A percentile compares a stretch with the other conserved stretches of the same genome.
phyloP scores from a whole-genome alignment of 2,329 filamentous ascomycete species.

The Epichloe baconii region DNA sequence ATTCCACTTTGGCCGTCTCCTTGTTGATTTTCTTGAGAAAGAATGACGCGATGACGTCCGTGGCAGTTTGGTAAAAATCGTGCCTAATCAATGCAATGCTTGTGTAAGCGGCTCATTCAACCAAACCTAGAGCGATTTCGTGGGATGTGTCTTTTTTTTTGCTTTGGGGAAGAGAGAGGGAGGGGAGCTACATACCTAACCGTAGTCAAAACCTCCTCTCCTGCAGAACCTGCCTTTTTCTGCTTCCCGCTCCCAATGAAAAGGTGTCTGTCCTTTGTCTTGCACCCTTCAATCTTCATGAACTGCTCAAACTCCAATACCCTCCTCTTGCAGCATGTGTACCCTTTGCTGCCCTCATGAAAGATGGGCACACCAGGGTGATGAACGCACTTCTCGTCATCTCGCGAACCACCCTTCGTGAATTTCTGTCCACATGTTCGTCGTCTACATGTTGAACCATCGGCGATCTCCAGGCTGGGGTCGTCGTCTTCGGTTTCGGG shows the following conservation, averaged over 20 bases:
- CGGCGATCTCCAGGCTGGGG: slow-evolving; percentile 55
- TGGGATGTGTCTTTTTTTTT: not conserved
- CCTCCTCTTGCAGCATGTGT: slow-evolving; percentile 88
- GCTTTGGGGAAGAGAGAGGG: not conserved
- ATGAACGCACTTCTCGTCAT: slow-evolving; percentile 68
- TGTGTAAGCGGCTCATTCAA: not conserved
- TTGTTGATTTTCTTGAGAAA: slow-evolving; percentile 97
- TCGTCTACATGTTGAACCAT: slow-evolving; percentile 64
- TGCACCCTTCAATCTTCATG: slow-evolving; percentile 87
- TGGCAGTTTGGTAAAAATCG: slow-evolving; percentile 90
- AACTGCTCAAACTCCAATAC: slow-evolving; percentile 98
- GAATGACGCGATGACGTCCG: slow-evolving; percentile 75
- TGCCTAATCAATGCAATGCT: slow-evolving; percentile 24
- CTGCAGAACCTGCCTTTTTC: slow-evolving; percentile 30
- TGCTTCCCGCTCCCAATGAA: slow-evolving; percentile 72
- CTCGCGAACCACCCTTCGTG: slow-evolving; percentile 43
- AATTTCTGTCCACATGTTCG: slow-evolving; percentile 60
- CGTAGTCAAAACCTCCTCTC: slow-evolving; percentile 64
- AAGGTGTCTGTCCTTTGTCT: slow-evolving; percentile 66
- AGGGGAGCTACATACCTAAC: slow-evolving; percentile 46
- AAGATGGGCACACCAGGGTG: slow-evolving; percentile 89
- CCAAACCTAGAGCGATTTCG: not conserved
- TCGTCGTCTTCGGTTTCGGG: slow-evolving; percentile 85
- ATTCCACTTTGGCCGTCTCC: slow-evolving; percentile 57
- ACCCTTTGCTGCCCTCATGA: slow-evolving; percentile 96